A percentile compares a stretch with the other conserved stretches of the same genome.
phyloP scores from a whole-genome alignment of 2,329 filamentous ascomycete species.

The Fusarium scirpi region DNA sequence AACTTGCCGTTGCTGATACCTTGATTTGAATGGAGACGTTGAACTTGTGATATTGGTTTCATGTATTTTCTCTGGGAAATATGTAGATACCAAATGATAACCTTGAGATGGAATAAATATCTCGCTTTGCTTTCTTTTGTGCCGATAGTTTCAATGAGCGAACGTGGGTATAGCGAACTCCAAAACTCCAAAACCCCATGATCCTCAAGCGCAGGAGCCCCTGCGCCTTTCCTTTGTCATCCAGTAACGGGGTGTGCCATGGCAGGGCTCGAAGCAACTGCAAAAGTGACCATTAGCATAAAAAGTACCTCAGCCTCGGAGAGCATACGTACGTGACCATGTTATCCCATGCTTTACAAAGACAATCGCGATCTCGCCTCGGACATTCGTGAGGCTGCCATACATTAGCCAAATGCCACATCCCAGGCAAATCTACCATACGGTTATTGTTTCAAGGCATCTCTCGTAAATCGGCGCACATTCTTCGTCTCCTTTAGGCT shows the following conservation, averaged over 20 bases:
- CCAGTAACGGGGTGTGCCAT: not conserved
- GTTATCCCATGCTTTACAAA: constrained; percentile 15
- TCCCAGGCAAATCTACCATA: not conserved
- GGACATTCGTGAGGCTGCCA: constrained; percentile 8
- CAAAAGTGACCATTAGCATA: accelerated
- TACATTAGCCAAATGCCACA: not conserved
- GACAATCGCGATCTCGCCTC: constrained; percentile 4
- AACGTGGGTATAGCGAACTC: not conserved
- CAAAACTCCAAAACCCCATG: not conserved
- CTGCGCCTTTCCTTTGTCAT: constrained; percentile 18
- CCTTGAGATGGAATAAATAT: accelerated
- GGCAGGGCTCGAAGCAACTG: not conserved
- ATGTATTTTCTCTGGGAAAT: no score
- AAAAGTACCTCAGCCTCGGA: accelerated
- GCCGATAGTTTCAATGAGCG: no score
- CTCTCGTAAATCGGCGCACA: constrained; percentile 9
- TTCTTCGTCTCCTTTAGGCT: not conserved
- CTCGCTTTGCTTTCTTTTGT: accelerated
- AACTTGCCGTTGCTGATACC: accelerated
- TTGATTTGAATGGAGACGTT: not conserved
- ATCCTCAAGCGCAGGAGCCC: not conserved
- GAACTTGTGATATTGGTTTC: accelerated
- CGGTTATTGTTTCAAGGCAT: constrained; percentile 19
- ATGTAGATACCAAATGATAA: no score
- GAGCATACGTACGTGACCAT: not conserved